Conservation (phyloP, 2,329 filamentous ascomycete species). For the Verticillium nonalfalfae region DNA sequence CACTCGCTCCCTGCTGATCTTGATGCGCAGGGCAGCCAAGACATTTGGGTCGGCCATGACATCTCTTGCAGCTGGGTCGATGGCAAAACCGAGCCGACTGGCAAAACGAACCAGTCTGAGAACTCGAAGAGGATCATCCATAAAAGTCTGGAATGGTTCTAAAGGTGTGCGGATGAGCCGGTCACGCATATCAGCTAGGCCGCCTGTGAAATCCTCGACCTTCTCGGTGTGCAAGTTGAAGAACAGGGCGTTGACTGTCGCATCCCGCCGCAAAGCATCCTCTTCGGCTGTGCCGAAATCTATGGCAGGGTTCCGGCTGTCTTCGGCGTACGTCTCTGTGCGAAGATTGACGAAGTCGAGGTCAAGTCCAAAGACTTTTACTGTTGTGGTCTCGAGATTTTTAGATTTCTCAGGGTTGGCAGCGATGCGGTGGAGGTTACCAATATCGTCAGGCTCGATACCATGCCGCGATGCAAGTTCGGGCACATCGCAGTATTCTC, state of each 20-base stretch:
- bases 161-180: constrained; percentile 79
- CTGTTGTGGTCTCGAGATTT: constrained; percentile 87
- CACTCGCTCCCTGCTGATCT: constrained; percentile 89
- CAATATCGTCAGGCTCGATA: constrained; percentile 53
- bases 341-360: constrained; percentile 92
- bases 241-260: constrained; percentile 92
- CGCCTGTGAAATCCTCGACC: constrained; percentile 82
- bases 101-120: constrained; percentile 86
- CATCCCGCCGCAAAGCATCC: constrained; percentile 83
- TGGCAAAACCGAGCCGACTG: constrained; percentile 72
- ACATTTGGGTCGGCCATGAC: constrained; percentile 80
- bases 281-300: constrained; percentile 91
- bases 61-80: constrained; percentile 61
- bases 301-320: constrained; percentile 85
- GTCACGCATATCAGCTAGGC: constrained; percentile 66
- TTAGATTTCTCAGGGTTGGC: constrained; percentile 96
- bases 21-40: constrained; percentile 68
- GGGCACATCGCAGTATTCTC: constrained; percentile 58
- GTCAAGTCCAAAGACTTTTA: constrained; percentile 77
- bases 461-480: constrained; percentile 56
- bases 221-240: constrained; percentile 78
- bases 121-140: constrained; percentile 85
- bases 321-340: constrained; percentile 84
- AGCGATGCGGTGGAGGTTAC: constrained; percentile 79
- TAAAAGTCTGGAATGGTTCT: constrained; percentile 86